Conservation (phyloP, 441 rosid species). For the California macrophylla region DNA sequence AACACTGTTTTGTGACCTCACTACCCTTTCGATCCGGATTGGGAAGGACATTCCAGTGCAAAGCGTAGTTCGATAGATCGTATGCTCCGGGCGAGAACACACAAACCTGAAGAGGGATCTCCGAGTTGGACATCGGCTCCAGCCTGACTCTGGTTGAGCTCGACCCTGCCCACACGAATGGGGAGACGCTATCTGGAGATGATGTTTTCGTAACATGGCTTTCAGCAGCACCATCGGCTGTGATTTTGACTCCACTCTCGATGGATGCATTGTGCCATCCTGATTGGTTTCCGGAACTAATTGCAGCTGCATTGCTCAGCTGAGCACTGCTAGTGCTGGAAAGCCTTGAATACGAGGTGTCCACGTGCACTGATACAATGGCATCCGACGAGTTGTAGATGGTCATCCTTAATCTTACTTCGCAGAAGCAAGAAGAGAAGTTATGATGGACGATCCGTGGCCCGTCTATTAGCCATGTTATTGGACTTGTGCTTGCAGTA, state of each 20-base stretch:
- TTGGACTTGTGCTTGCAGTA: constrained; percentile 40
- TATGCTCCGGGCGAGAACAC: constrained; percentile 71
- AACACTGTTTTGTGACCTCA: constrained; percentile 23
- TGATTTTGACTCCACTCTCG: constrained; percentile 43
- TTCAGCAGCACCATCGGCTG: constrained; percentile 32
- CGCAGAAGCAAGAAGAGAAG: constrained; percentile 53
- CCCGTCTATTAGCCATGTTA: constrained; percentile 71
- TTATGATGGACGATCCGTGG: constrained; percentile 49
- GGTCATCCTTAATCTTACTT: constrained; percentile 56
- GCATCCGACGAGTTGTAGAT: constrained; percentile 61
- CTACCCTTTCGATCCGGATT: constrained; percentile 22
- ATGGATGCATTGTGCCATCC: constrained; percentile 61
- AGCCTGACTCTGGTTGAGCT: constrained; percentile 50
- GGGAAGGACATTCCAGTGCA: constrained; percentile 53
- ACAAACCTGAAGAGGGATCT: constrained; percentile 61
- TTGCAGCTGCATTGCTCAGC: constrained; percentile 21
- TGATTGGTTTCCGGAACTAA: constrained; percentile 36
- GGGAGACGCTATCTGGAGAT: constrained; percentile 45
- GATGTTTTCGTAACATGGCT: constrained; percentile 24
- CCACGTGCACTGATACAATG: constrained; percentile 38
- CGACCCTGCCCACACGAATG: constrained; percentile 77
- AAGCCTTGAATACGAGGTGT: constrained; percentile 30
- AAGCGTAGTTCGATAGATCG: constrained; percentile 59
- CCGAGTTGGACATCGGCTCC: constrained; percentile 45
- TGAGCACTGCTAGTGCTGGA: constrained; percentile 21